Evolutionary conservation across 139 green algal genomes (phyloP).

Genomic region (Volvox africanus): DNA sequence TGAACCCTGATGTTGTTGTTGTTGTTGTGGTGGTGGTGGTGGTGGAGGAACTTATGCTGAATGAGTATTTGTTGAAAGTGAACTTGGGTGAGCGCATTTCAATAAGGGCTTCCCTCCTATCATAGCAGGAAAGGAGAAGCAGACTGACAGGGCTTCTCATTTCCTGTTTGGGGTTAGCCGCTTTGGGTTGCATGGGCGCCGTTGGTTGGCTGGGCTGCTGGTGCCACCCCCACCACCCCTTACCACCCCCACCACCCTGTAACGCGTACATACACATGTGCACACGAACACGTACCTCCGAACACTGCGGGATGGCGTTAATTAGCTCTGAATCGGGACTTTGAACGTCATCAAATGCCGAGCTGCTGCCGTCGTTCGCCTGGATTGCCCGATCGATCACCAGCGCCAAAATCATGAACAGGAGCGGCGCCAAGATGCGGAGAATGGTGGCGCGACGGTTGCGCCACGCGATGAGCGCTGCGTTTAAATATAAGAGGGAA

Average conservation of each 20-base stretch:
- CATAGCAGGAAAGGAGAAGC: too few relatives aligned
- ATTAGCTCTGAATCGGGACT: conserved; percentile 8
- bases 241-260: too few relatives aligned
- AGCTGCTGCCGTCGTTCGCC: conserved; percentile 17
- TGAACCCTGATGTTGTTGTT: not conserved
- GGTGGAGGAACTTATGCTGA: too few relatives aligned
- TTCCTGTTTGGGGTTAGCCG: too few relatives aligned
- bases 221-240: too few relatives aligned
- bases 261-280: too few relatives aligned
- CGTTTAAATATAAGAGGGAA: not conserved
- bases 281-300: not conserved
- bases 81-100: too few relatives aligned
- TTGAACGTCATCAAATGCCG: conserved; percentile 10
- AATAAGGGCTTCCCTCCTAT: too few relatives aligned
- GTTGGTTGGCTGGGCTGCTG: too few relatives aligned
- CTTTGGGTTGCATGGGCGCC: too few relatives aligned
- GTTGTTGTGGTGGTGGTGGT: not conserved
- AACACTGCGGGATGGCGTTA: conserved; percentile 44
- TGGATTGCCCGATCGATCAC: conserved; percentile 75
- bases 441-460: conserved; percentile 84
- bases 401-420: conserved; percentile 92
- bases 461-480: conserved; percentile 77
- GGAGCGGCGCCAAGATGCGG: conserved; percentile 83
- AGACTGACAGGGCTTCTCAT: too few relatives aligned
- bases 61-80: too few relatives aligned